Base-by-base conservation (phyloP, 2,329 filamentous ascomycete genomes). In the Fusarium citri region DNA sequence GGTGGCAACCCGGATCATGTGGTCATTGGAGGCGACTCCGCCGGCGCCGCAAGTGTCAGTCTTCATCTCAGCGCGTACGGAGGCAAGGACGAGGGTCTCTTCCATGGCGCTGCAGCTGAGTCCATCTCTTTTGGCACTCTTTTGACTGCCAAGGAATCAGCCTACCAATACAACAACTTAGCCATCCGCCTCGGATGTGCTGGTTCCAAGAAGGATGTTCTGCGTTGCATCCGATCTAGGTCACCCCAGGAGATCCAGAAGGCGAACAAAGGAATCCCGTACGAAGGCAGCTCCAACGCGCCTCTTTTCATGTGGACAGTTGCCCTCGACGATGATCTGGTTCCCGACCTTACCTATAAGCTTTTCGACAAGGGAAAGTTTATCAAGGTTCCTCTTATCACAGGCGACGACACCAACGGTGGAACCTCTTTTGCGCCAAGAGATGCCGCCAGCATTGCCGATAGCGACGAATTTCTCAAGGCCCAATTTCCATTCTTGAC, bases 1-100 rank as follows among this genome's bases (percentile, higher is more conserved):
- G 92, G 91, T 6, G 92, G 91, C 25, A 82, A 94, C 69, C 89
- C 91, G 2, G 74, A 82, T 1, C 90, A 92, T 69, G 89, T 94
- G 12, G 88, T 90, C 1, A 80, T 94, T 1, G 90, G 88, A 18
- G 92, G 92, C 12, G 88, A 85, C 66, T 91, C 89, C 55, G 91
- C 91, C 4, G 92, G 92, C 5, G 91, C 85, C 6, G 88, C 84
- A 2, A 89, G 89, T 6, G 84, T 93, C n/a, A 86, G 83, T 28
- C 82, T 92, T 37, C 89, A 92, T 25, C 82, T 93, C 43, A 87
- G 82, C 1, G 86, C 86, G 0, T 85, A 86, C 57, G 84, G 83
- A 4, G 87, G 85, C 15, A 77, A 78, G 8, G 78, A 86, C 57
- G 80, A 80, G 31, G 78, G 80, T 4, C 78, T 88, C 3, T 88